Conservation (phyloP, 345 rosid genomes). For the Reutealis trisperma region DNA sequence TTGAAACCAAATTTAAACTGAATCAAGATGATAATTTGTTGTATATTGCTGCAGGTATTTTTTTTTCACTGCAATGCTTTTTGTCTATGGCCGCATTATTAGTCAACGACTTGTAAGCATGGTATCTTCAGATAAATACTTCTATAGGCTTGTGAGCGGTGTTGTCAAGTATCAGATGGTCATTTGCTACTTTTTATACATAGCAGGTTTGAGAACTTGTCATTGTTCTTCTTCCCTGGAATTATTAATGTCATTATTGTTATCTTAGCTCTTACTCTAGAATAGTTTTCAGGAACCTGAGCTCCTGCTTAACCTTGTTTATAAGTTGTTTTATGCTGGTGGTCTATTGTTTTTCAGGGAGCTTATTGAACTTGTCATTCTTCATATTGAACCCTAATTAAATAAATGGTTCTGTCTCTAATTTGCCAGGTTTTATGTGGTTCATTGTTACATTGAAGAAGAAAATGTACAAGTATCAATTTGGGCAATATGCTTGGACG, state of each 20-base stretch:
- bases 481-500: constrained; percentile 98
- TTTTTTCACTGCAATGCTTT: constrained; percentile 34
- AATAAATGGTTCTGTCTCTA: neutral
- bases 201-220: constrained; percentile 22
- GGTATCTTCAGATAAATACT: constrained; percentile 24
- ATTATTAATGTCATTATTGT: neutral
- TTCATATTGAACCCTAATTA: neutral
- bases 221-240: neutral
- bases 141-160: constrained; percentile 23
- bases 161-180: constrained; percentile 31
- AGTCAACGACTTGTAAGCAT: constrained; percentile 30
- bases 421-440: constrained; percentile 83
- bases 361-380: neutral
- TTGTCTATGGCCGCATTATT: constrained; percentile 32
- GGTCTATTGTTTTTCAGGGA: no score
- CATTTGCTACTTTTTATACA: constrained; percentile 31
- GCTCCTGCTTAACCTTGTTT: neutral
- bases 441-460: constrained; percentile 89
- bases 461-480: constrained; percentile 98
- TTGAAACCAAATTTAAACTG: no score
- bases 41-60: constrained; percentile 14
- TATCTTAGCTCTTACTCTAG: neutral
- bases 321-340: neutral
- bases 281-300: neutral
- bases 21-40: neutral